phyloP scores from a whole-genome alignment of 192 early-diverging fungal species.

The Coemansia sp. region DNA sequence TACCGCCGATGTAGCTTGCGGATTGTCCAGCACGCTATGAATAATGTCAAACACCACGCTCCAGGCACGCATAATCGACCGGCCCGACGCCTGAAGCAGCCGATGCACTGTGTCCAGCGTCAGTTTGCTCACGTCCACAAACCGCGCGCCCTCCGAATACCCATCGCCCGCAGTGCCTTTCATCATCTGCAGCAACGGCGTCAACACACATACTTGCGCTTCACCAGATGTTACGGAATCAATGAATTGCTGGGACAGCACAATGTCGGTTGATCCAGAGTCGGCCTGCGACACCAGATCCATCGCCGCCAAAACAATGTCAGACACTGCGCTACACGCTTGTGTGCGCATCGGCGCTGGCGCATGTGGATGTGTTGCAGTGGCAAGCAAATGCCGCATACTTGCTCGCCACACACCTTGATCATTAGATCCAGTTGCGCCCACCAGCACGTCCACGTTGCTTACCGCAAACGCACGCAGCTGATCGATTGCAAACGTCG shows the following conservation, averaged over 20 bases:
- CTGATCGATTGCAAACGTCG: slow-evolving; percentile 40
- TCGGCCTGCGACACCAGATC: slow-evolving; percentile 59
- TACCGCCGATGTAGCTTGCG: background rate
- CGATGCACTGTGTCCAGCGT: slow-evolving; percentile 88
- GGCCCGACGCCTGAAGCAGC: slow-evolving; percentile 87
- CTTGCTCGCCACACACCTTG: slow-evolving; percentile 45
- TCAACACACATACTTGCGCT: slow-evolving; percentile 65
- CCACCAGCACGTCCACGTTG: slow-evolving; percentile 36
- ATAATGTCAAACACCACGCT: slow-evolving; percentile 88
- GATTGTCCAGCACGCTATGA: slow-evolving; percentile 27
- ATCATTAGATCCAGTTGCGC: background rate
- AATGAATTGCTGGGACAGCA: slow-evolving; percentile 2
- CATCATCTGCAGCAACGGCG: slow-evolving; percentile 63
- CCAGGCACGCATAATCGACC: slow-evolving; percentile 84
- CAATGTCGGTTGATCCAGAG: background rate
- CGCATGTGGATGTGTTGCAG: slow-evolving; percentile 61
- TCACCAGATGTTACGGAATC: slow-evolving; percentile 62
- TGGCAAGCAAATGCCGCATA: slow-evolving; percentile 73
- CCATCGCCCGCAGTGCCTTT: slow-evolving; percentile 10
- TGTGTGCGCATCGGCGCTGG: slow-evolving; percentile 69
- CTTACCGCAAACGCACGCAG: slow-evolving; percentile 34
- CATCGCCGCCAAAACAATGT: slow-evolving; percentile 74
- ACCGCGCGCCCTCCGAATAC: slow-evolving; percentile 18
- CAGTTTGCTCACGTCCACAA: slow-evolving; percentile 77
- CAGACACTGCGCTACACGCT: slow-evolving; percentile 73